Base-by-base conservation (phyloP, 768 basidiomycete genomes). In the Auricularia heimuer region DNA sequence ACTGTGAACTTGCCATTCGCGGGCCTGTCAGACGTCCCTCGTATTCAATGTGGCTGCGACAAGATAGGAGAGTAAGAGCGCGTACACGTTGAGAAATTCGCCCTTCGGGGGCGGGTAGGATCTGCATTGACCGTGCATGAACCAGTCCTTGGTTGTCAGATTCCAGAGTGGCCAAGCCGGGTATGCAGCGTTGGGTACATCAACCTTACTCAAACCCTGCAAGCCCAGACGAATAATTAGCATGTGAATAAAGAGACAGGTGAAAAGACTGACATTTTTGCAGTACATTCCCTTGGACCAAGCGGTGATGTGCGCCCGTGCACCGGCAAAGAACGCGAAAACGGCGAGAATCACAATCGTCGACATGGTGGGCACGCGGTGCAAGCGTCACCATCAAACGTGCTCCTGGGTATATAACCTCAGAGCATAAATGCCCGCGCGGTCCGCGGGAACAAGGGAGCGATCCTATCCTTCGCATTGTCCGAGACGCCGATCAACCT, bases 81-180 rank as follows among this genome's bases (percentile, higher is more conserved):
- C 64, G 16, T 44, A 65, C 64, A 65, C 12, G 11, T 62, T 39
- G 60, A 65, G 64, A 24, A 62, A 61, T 7, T 65, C 58, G 35
- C 64, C 64, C 16, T 61, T 33, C 8, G 60, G 45, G 7, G 64
- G 64, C 37, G 64, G 64, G 42, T 61, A 65, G 39, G 62, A 14
- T 18, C 61, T 61, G 60, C 64, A 65, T 21, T 45, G 39, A 16
- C 21, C 51, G n/a, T 64, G 24, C 29, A 51, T 61, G 47, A 45
- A 65, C 64, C 64, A 65, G 16, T 51, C 39, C n/a, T 34, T 45
- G 12, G 29, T 61, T n/a, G 60, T 36, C 36, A 61, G 42, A 12
- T 42, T 65, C 14, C n/a, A 65, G 11, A 34, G 44, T 35, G 39
- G 64, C 60, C 4, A 11, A 8, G 37, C 33, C 39, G 36, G 64